Conservation (phyloP, 345 rosid species). For the Balakata baccata region DNA sequence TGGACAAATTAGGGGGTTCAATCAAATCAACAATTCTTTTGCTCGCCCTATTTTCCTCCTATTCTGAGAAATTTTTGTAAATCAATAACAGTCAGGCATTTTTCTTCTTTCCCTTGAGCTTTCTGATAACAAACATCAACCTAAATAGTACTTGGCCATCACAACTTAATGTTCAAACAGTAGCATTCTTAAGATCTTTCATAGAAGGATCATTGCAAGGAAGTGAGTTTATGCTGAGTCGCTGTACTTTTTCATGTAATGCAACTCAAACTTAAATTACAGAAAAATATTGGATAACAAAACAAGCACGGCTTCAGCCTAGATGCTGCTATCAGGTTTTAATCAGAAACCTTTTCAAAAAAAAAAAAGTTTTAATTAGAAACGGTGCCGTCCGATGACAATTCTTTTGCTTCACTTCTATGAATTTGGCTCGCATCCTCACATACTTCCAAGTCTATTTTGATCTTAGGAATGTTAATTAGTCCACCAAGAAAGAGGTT, state of each 20-base stretch:
- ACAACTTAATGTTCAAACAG: no score
- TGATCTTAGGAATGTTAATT: background rate
- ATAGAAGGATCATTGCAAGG: no score
- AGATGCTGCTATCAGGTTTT: no score
- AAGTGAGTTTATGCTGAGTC: no score
- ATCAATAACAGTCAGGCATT: background rate
- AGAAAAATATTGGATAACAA: background rate
- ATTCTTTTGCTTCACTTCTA: background rate
- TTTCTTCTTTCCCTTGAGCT: background rate
- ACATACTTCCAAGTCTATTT: background rate
- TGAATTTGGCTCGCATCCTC: background rate
- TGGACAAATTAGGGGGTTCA: background rate
- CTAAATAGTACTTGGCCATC: no score
- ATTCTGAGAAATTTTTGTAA: background rate
- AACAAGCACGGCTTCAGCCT: background rate
- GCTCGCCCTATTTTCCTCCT: background rate
- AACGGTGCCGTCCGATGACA: background rate
- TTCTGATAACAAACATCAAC: no score
- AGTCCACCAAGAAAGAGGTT: constrained; percentile 4
- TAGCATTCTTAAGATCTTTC: no score
- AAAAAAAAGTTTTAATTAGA: background rate
- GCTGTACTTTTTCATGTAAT: background rate
- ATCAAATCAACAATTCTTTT: background rate
- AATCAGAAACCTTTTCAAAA: no score
- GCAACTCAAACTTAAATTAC: background rate